Base-by-base conservation (phyloP, 2,329 filamentous ascomycete genomes). In the Penicillium thymicola region DNA sequence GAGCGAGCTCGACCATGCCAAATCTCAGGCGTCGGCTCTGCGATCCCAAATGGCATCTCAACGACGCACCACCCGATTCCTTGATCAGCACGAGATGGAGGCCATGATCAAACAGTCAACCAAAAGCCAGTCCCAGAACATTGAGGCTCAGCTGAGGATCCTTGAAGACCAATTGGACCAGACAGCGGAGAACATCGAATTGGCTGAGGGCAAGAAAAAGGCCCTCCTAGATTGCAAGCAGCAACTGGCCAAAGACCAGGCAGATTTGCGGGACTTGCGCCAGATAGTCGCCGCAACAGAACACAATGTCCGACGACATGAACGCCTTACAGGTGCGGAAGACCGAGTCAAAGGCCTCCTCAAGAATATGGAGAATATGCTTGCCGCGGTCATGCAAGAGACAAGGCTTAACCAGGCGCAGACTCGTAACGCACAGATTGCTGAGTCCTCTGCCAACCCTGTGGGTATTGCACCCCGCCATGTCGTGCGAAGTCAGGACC, bases 211-310 rank as follows among this genome's bases (percentile, higher is more conserved):
- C 4, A 28, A 48, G 3, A 5, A 13, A 13, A 2, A 8, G 1
- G 44, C 30, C 8, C 28, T 47, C 1, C 28, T n/a, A 21, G 16
- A 7, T 9, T 27, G 25, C 2, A 27, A 27, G 25, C 8, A 27
- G 25, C 25, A 27, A 9, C 8, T 27, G 7, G 2, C 25, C 1
- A 27, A 27, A 9, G 25, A 27, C 25, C 25, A 27, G 25, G 10
- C 4, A 1, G 28, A 30, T 1, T 0, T 37, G 1, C 23, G 1
- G 5, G 32, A 49, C 2, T 2, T 49, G 3, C n/a, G 47, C 0
- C n/a, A 13, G 1, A 4, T 21, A 8, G n/a, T 50, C 0, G 5
- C 27, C 1, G 23, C 8, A 0, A 2, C 13, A 0, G n/a, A 38
- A 2, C 5, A 3, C 0, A 50, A 8, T 14, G 4, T 8, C 8